phyloP scores from a whole-genome alignment of 805 yeast species.

The Candida hispaniensis region DNA sequence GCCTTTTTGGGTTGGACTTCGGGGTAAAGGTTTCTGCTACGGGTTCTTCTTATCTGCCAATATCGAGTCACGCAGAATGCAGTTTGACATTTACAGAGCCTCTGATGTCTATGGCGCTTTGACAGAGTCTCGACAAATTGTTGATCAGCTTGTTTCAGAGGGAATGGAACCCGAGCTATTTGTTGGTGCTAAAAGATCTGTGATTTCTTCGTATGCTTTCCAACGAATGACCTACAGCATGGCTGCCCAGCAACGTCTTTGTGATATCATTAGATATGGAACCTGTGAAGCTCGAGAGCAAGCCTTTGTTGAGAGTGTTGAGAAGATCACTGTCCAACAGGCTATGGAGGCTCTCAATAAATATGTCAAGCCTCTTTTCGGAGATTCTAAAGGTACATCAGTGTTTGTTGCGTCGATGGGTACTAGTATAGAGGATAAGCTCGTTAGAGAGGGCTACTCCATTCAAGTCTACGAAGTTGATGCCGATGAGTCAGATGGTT shows the following conservation, averaged over 20 bases:
- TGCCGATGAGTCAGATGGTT: slow-evolving; percentile 24
- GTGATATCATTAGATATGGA: slow-evolving; percentile 53
- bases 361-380: slow-evolving; percentile 59
- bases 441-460: slow-evolving; percentile 46
- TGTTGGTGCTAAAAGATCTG: slow-evolving; percentile 64
- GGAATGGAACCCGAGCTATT: slow-evolving; percentile 53
- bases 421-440: slow-evolving; percentile 37
- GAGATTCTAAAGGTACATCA: slow-evolving; percentile 38
- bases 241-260: slow-evolving; percentile 56
- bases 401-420: slow-evolving; percentile 60
- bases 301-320: slow-evolving; percentile 43
- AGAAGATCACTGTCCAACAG: slow-evolving; percentile 41
- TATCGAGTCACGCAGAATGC: slow-evolving; percentile 56
- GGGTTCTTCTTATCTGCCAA: slow-evolving; percentile 59
- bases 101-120: slow-evolving; percentile 48
- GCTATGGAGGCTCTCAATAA: slow-evolving; percentile 36
- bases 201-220: slow-evolving; percentile 59
- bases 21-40: slow-evolving; percentile 91
- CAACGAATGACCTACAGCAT: slow-evolving; percentile 50
- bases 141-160: slow-evolving; percentile 41
- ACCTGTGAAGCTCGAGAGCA: slow-evolving; percentile 52
- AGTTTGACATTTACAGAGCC: slow-evolving; percentile 66
- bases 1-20: slow-evolving; percentile 90
- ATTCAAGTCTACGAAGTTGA: slow-evolving; percentile 46
- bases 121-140: slow-evolving; percentile 52